Evolutionary conservation across 371 early-diverging fungal species (phyloP).

Genomic region (Lichtheimia ramosa): DNA sequence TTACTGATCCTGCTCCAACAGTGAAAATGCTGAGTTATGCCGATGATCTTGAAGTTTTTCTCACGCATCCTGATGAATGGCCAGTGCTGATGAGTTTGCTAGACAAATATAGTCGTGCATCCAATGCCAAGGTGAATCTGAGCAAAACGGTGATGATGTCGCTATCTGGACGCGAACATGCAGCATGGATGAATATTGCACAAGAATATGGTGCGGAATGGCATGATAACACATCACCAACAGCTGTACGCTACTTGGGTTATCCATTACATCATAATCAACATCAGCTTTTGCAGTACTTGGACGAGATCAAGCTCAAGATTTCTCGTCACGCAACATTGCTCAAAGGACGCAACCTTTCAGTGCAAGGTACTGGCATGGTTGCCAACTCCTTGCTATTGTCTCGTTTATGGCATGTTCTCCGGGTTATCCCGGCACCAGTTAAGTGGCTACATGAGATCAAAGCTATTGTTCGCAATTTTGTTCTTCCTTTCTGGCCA

Average conservation of each 20-base stretch:
- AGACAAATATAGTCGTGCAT: background rate
- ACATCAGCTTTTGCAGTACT: background rate
- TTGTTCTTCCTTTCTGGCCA: too few species aligned
- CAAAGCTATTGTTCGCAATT: too few species aligned
- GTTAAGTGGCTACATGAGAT: too few species aligned
- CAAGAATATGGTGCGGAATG: background rate
- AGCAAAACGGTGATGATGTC: background rate
- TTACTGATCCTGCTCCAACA: too few species aligned
- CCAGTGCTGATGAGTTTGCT: background rate
- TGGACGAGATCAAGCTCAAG: background rate
- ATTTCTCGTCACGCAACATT: background rate
- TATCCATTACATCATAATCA: background rate
- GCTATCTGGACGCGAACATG: background rate
- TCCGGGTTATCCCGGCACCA: background rate
- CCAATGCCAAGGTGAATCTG: conserved; percentile 1
- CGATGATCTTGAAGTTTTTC: conserved; percentile 5
- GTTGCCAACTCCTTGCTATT: background rate
- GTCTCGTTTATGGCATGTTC: background rate
- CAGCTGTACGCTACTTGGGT: background rate
- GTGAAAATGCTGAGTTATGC: conserved; percentile 8
- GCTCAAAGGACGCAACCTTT: background rate
- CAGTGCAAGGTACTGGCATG: background rate
- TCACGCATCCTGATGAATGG: background rate
- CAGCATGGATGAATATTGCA: too few species aligned
- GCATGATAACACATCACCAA: background rate